Evolutionary conservation across 441 rosid species (phyloP).

Genomic region (Euphorbia celastroides): DNA sequence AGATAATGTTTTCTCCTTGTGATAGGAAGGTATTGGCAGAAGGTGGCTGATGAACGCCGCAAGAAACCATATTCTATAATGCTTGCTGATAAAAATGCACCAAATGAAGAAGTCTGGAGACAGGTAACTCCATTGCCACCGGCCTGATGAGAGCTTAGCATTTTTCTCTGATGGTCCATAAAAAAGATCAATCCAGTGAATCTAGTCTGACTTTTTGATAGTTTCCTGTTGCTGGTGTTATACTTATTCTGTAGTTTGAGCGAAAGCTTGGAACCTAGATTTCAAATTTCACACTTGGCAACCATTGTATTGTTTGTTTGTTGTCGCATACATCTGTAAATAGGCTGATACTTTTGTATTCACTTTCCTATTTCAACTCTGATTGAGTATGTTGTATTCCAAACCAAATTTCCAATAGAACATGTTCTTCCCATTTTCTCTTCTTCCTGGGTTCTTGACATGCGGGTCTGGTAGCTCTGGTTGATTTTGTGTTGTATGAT

Average conservation of each 20-base stretch:
- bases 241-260: background rate
- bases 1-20: constrained; percentile 7
- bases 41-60: constrained; percentile 69
- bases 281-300: background rate
- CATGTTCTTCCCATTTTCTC: background rate
- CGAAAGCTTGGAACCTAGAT: background rate
- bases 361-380: background rate
- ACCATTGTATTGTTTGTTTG: background rate
- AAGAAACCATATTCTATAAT: constrained; percentile 73
- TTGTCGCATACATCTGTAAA: background rate
- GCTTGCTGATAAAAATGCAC: constrained; percentile 99
- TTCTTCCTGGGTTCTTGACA: background rate
- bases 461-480: background rate
- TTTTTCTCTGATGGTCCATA: background rate
- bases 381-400: background rate
- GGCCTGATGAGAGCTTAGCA: background rate
- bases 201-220: background rate
- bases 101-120: constrained; percentile 98
- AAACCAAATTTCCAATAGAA: background rate
- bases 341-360: background rate
- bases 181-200: background rate
- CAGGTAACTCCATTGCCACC: constrained; percentile 47
- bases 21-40: constrained; percentile 86
- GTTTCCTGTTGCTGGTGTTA: background rate
- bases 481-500: background rate